Evolutionary conservation across 805 yeast species (phyloP).

Genomic region (Myxozyma monticola): DNA sequence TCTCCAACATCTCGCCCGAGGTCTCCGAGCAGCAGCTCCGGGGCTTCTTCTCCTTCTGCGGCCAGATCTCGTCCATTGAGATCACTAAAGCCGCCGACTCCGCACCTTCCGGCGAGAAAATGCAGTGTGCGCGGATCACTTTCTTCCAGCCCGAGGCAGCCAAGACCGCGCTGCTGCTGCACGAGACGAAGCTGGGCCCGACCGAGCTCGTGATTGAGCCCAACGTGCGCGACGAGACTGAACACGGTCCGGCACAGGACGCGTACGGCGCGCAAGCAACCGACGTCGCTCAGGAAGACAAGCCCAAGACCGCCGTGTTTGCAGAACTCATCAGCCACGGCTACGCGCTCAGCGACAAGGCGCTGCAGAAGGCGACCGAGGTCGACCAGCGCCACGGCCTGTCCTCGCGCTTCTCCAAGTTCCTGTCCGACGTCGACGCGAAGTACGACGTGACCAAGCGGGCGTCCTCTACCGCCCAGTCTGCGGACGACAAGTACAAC

Average conservation of each 20-base stretch:
- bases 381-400: constrained; percentile 67
- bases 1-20: constrained; percentile 54
- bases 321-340: constrained; percentile 79
- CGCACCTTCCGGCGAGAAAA: constrained; percentile 36
- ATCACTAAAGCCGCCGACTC: constrained; percentile 15
- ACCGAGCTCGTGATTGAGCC: constrained; percentile 50
- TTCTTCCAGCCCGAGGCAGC: constrained; percentile 63
- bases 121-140: constrained; percentile 48
- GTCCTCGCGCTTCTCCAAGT: constrained; percentile 55
- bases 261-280: constrained; percentile 26
- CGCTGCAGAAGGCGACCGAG: constrained; percentile 60
- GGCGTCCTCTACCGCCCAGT: constrained; percentile 31
- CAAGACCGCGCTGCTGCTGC: constrained; percentile 65
- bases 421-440: constrained; percentile 47
- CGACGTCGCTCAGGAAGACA: constrained; percentile 64
- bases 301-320: constrained; percentile 72
- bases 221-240: constrained; percentile 37
- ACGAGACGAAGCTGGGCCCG: constrained; percentile 73
- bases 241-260: constrained; percentile 15
- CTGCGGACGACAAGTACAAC: constrained; percentile 44
- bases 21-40: constrained; percentile 53
- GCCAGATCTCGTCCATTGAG: constrained; percentile 45
- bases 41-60: constrained; percentile 77
- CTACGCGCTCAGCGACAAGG: constrained; percentile 61
- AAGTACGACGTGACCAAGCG: constrained; percentile 32